Base-by-base conservation (phyloP, 2,329 filamentous ascomycete species). In the Cyphellophora europaea region DNA sequence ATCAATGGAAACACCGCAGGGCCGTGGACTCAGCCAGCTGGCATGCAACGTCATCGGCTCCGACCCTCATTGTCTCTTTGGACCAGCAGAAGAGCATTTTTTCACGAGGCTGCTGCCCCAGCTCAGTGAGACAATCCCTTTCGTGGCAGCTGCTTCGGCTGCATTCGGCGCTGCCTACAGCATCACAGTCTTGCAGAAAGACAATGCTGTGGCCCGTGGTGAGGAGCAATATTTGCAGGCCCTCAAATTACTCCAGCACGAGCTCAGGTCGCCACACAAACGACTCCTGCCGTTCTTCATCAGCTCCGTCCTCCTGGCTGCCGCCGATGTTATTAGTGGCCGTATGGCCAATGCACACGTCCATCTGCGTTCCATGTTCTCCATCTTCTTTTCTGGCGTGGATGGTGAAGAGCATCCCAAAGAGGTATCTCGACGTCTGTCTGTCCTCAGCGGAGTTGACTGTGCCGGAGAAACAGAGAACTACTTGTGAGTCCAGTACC, bases 91-190 rank as follows among this genome's bases (percentile, higher is more conserved):
- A n/a, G 13, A n/a, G 12, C 8, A 5, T 19, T 6, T 32, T 4
- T 32, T 32, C 21, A 14, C 12, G 17, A n/a, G 25, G 17, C 19
- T 33, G 5, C 5, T 33, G 8, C 32, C 32, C 6, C 32, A 33
- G 16, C 12, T 33, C 12, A 33, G 12, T 4, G 6, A 13, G 8
- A 27, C 17, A 5, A 23, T 33, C 13, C 32, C 32, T 11, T 33
- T 27, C 25, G 32, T 33, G 8, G 13, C 18, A 13, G 13, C n/a
- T 14, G 32, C 32, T 13, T 8, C 16, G 14, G 32, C 32, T 12
- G 32, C 32, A 3, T 33, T 33, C 13, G 32, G 32, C 13, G 32
- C 32, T 11, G 18, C 21, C 19, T 33, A 33, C 21, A 19, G 25
- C 14, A 13, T 19, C n/a, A 11, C 12, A 13, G 17, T 33, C 5